These are phyloP conservation scores for Lolium multiflorum DNA, from an alignment of 176 grass and related monocot species.

Conservation along the genomic window DNA sequence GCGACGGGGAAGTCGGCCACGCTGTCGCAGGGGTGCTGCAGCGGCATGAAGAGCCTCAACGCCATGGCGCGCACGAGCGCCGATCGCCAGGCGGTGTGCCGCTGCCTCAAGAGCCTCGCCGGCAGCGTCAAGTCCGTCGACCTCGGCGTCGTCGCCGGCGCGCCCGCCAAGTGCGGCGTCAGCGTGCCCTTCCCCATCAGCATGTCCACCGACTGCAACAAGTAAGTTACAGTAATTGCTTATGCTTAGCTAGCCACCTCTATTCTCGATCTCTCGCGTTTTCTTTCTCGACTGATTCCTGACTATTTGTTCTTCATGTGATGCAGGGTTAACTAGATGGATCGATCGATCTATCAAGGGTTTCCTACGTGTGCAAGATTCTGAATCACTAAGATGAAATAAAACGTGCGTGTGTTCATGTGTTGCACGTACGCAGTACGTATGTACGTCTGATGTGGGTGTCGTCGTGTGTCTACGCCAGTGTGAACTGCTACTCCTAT, in stretches of 20 bases:
- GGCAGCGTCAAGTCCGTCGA: constrained; percentile 23
- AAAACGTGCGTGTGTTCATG: neutral
- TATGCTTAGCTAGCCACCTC: neutral
- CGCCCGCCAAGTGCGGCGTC: constrained; percentile 55
- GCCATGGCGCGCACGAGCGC: neutral
- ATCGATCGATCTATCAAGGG: neutral
- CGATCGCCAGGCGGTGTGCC: constrained; percentile 42
- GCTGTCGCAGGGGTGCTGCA: constrained; percentile 29
- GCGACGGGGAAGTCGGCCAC: neutral
- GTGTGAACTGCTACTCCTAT: too few relatives aligned
- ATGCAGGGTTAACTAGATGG: constrained; percentile 11
- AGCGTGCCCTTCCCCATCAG: constrained; percentile 47
- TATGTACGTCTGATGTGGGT: neutral
- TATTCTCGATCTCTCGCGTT: neutral
- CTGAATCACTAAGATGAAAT: neutral
- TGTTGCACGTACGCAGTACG: neutral
- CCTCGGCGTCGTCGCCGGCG: constrained; percentile 21
- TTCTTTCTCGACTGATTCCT: neutral
- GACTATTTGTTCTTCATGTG: neutral
- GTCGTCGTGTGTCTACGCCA: neutral
- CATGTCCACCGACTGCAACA: constrained; percentile 59
- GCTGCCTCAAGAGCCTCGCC: constrained; percentile 48
- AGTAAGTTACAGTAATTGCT: constrained; percentile 13
- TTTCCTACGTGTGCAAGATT: neutral
- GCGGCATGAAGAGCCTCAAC: constrained; percentile 45